Base-by-base conservation (phyloP, 2,329 filamentous ascomycete genomes). In the Monosporascus sp. region DNA sequence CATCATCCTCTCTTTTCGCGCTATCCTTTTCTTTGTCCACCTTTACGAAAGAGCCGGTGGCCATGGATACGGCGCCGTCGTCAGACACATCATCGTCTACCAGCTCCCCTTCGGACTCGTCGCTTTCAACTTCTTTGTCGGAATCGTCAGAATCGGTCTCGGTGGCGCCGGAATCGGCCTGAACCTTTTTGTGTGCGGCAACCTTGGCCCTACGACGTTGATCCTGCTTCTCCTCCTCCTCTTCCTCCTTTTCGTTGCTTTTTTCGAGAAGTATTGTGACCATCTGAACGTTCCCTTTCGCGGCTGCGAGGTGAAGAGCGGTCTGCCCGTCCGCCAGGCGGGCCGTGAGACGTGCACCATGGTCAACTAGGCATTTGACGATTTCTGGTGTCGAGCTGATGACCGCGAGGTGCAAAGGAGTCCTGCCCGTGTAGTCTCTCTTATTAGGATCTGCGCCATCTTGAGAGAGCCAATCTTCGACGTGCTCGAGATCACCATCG, bases 251-350 rank as follows among this genome's bases (percentile, higher is more conserved):
- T 31, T 80, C 78, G 53, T 82, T 80, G 63, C 89, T 94, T 72
- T 85, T 90, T 37, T 84, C 77, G 65, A 96, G 80, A 14, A 96
- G 73, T 7, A 85, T 81, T 56, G 79, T 85, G 58, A 94, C 78
- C 57, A 94, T 92, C 18, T 86, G 82, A 1, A 73, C 65, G 58
- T 84, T 73, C 0, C 91, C 91, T 22, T 86, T 79, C 45, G 84
- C 79, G 18, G 89, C 88, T 18, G 90, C 90, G 31, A 95, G 74
- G 68, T 96, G 91, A n/a, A 96, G 76, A 8, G 90, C 87, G 2
- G 89, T 95, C 59, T 83, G 81, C 3, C 91, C 91, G 67, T 94
- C 91, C 0, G 87, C 88, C 40, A 95, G 68, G 49, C 91, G 82
- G 49, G 89, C 79, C 24, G 91, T 81, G 24, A 96, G 72, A 17